Evolutionary conservation across 2,329 filamentous ascomycete genomes (phyloP), one percentile per base, ranked within the genome.

Genomic region (Verticillium nonalfalfae): DNA sequence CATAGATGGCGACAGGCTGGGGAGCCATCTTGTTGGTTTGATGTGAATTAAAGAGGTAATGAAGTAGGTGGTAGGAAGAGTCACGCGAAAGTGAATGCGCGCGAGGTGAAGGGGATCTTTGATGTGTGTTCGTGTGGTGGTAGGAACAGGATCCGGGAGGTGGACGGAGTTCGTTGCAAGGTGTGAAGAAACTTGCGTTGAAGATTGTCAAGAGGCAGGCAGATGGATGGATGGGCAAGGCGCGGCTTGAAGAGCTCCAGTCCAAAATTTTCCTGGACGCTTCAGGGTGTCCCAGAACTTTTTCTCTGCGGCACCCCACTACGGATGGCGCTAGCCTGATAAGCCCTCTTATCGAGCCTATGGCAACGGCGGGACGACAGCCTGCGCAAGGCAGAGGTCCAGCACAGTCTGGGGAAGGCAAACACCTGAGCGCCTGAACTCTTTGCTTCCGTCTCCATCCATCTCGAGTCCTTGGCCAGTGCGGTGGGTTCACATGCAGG

Each of bases 1-100:
- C 93, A 76, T 95, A 99, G 74, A 98, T 84, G 75, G 90, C 91
- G 76, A 95, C 90, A 66, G 85, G 83, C 71, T 83, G 72, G 66
- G 81, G 74, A 75, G 83, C 79, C 85, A 87, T 87, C 18, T 52
- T 18, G 45, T 52, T 18, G 45, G n/a, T 52, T 5, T 52, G 45
- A 26, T 52, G 18, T 52, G 45, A 9, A 52, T 21, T 52, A 26
- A 18, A 52, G 18, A 21, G 9, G 18, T 21, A 26, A 18, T 26
- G 45, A 18, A 9, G 45, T 52, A 21, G 45, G 45, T 21, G 7
- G 3, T 52, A 9, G 18, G n/a, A 11, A 52, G n/a, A 10, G 9
- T 52, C 45, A 52, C 45, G 45, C 45, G 45, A 52, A 52, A 52
- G 45, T 52, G 18, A 52, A 69, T 79, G 68, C 52, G 55, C 35